Evolutionary conservation across 306 rosid genomes (phyloP).

Genomic region (Astragalus glycyphyllos): DNA sequence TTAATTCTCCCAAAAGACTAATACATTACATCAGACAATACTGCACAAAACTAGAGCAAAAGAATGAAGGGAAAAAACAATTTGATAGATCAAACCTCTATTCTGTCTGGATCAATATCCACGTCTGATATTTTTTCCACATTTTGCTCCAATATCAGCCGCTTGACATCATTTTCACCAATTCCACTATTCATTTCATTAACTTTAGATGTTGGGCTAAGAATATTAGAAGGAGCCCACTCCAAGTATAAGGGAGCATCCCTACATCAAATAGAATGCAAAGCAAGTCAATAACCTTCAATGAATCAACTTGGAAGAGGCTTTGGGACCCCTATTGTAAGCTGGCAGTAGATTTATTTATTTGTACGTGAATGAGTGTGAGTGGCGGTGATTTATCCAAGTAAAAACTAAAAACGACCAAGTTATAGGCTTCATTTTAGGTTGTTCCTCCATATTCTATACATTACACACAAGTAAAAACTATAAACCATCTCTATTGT

Average conservation of each 20-base stretch:
- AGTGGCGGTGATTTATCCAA: not conserved
- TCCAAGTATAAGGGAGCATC: slow-evolving; percentile 93
- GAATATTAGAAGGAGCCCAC: slow-evolving; percentile 89
- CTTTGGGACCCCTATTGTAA: slow-evolving; percentile 12
- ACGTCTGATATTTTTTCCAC: slow-evolving; percentile 63
- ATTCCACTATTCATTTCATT: slow-evolving; percentile 50
- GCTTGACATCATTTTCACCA: slow-evolving; percentile 73
- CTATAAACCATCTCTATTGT: too few species aligned
- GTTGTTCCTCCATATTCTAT: too few species aligned
- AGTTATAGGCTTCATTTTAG: too few species aligned
- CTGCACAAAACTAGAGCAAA: slow-evolving; percentile 12
- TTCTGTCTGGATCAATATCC: slow-evolving; percentile 85
- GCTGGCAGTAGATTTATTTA: not conserved
- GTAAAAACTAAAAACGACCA: too few species aligned
- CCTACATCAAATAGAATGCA: slow-evolving; percentile 51
- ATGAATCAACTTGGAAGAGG: slow-evolving; percentile 16
- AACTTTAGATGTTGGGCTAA: slow-evolving; percentile 50
- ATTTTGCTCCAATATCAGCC: slow-evolving; percentile 62
- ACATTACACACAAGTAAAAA: too few species aligned
- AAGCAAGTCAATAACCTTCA: slow-evolving; percentile 39
- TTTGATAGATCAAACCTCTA: slow-evolving; percentile 68
- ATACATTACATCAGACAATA: slow-evolving; percentile 31
- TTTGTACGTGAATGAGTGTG: too few species aligned
- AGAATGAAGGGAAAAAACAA: slow-evolving; percentile 1
- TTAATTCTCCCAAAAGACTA: too few species aligned